These are phyloP conservation scores for Xylariaceae sp. DNA, from an alignment of 2,329 filamentous ascomycete genomes.

Conservation along the genomic window DNA sequence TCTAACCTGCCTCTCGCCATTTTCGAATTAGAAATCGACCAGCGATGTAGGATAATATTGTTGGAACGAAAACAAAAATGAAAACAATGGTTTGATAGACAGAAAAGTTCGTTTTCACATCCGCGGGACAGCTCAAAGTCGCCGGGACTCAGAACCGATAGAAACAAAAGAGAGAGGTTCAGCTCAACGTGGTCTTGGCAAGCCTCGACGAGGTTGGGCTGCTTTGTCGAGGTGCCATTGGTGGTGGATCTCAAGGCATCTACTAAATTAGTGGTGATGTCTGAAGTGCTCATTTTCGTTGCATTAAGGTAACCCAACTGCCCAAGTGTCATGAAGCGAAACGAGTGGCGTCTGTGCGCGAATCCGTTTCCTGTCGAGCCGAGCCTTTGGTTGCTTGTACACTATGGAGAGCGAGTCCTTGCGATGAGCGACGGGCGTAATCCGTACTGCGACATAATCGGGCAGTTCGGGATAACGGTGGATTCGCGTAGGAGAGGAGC, in stretches of 20 bases:
- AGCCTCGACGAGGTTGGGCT: conserved; percentile 19
- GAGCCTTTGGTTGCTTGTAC: too few species aligned
- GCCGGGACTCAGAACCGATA: not conserved
- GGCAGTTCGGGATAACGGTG: not conserved
- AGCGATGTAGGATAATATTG: conserved; percentile 1
- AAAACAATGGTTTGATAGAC: conserved; percentile 9
- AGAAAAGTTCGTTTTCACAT: not conserved
- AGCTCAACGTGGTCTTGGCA: conserved; percentile 17
- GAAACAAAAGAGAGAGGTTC: not conserved
- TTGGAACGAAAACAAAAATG: not conserved
- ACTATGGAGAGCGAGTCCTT: too few species aligned
- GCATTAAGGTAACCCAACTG: conserved; percentile 16
- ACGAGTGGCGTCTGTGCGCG: conserved; percentile 7
- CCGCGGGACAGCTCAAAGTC: conserved; percentile 6
- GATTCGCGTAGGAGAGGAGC: not conserved
- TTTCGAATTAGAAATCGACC: conserved; percentile 8
- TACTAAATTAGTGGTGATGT: conserved; percentile 6
- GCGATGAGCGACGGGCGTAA: not conserved
- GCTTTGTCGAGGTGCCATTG: conserved; percentile 4
- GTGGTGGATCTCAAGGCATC: conserved; percentile 2
- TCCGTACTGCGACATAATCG: not conserved
- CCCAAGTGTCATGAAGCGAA: conserved; percentile 18
- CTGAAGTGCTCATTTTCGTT: conserved; percentile 12
- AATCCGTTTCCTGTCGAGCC: conserved; percentile 14
- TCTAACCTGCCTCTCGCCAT: conserved; percentile 25